Percentiles rank a stretch among this genome's conserved stretches.
Conservation (phyloP, 768 basidiomycete species). For the Boletus rex-veris region DNA sequence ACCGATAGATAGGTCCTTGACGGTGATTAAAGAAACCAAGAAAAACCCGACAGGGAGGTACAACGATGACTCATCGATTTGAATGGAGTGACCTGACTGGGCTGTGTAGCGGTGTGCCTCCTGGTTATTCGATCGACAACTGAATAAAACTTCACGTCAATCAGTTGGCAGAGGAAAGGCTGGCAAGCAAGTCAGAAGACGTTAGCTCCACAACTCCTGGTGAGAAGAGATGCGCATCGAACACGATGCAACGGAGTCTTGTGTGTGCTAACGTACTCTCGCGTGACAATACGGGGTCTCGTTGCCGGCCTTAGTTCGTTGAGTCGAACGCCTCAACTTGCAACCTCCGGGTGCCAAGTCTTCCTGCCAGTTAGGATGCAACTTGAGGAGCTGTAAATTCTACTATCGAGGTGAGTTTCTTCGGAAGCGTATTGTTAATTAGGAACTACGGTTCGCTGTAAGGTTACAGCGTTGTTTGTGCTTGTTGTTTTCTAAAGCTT, state of each 20-base stretch:
- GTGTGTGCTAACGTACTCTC: constrained; percentile 13
- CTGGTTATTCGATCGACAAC: background rate
- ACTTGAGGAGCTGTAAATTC: background rate
- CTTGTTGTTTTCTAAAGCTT: background rate
- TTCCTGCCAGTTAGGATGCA: background rate
- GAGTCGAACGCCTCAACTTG: too few species aligned
- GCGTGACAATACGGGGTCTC: constrained; percentile 4
- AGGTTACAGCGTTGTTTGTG: background rate
- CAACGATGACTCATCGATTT: background rate
- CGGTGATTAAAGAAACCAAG: background rate
- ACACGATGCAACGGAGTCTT: background rate
- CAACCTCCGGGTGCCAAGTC: too few species aligned
- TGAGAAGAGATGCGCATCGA: background rate
- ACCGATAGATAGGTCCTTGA: background rate
- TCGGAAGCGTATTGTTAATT: too few species aligned
- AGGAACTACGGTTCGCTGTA: too few species aligned
- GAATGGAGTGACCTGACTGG: constrained; percentile 13
- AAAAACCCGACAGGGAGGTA: background rate
- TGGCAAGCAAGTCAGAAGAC: constrained; percentile 5
- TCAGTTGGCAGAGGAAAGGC: background rate
- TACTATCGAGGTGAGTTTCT: background rate
- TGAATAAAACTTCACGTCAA: constrained; percentile 6
- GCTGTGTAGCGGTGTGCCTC: background rate
- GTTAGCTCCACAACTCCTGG: background rate
- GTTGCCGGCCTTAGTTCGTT: too few species aligned